Conservation (phyloP, 75 land plant genomes). For the Gnetum montanum region DNA sequence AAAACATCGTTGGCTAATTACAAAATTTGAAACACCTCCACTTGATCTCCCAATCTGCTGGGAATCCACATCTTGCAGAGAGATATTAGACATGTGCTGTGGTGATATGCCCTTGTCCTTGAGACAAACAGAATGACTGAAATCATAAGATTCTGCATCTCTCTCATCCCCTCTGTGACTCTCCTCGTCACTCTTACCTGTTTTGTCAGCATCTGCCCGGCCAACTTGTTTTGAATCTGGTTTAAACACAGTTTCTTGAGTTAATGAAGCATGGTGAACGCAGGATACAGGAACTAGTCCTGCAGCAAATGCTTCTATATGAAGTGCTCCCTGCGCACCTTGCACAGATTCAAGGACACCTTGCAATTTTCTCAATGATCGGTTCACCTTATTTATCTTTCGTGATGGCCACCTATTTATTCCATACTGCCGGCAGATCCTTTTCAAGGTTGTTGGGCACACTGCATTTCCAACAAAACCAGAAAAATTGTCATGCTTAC, state of each 20-base stretch:
- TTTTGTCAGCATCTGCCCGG: constrained; percentile 4
- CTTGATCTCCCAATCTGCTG: not conserved
- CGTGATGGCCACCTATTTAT: constrained; percentile 53
- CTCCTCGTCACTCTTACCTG: not conserved
- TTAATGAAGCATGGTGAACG: constrained; percentile 17
- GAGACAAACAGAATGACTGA: constrained; percentile 23
- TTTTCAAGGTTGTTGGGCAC: constrained; percentile 58
- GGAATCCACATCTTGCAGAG: constrained; percentile 2
- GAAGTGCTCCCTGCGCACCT: constrained; percentile 48
- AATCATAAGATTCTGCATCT: constrained; percentile 28
- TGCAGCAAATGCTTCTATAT: constrained; percentile 27
- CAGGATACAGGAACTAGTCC: constrained; percentile 30
- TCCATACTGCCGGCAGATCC: constrained; percentile 57
- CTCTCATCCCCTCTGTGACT: constrained; percentile 4
- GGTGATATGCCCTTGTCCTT: constrained; percentile 1
- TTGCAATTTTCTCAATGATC: constrained; percentile 27
- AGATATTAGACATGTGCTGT: constrained; percentile 1
- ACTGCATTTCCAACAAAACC: constrained; percentile 33
- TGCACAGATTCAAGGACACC: constrained; percentile 41
- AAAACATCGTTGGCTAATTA: not conserved
- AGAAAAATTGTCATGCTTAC: not conserved
- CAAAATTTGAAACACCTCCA: constrained; percentile 1
- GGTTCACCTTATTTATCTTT: constrained; percentile 56
- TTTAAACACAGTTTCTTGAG: constrained; percentile 10
- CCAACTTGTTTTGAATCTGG: constrained; percentile 8